A percentile compares a stretch with the other conserved stretches of the same genome.
Conservation (phyloP, 306 rosid genomes). For the Cotoneaster glaucophyllus region DNA sequence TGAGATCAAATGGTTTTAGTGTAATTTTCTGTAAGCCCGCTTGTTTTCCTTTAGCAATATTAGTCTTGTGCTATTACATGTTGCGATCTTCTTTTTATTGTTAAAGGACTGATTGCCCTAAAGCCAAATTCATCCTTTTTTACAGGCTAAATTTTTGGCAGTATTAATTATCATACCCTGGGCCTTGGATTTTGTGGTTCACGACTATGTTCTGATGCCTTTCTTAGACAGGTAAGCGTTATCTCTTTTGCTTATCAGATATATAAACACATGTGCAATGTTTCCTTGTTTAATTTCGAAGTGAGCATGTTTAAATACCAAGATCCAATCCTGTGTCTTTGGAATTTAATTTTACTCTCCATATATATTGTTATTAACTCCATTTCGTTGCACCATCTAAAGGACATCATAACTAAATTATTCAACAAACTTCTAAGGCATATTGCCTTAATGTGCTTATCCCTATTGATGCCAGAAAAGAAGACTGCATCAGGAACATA, state of each 20-base stretch:
- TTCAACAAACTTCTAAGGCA: not conserved
- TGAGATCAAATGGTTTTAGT: not conserved
- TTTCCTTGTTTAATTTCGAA: not conserved
- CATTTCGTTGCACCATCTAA: not conserved
- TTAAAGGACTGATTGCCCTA: not conserved
- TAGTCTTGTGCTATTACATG: not conserved
- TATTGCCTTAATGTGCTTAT: not conserved
- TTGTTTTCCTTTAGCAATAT: not conserved
- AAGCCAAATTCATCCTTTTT: conserved; percentile 11
- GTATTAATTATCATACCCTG: conserved; percentile 73
- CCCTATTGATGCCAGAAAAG: not conserved
- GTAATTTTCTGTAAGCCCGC: not conserved
- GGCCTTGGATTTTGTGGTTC: conserved; percentile 86
- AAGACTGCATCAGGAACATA: not conserved
- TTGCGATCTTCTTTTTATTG: not conserved
- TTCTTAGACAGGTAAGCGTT: conserved; percentile 71
- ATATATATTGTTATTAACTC: not conserved
- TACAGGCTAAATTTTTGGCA: conserved; percentile 88
- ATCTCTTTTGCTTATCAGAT: not conserved
- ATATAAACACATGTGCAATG: not conserved
- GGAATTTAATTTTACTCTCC: not conserved
- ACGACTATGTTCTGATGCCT: conserved; percentile 91
- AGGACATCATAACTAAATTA: not conserved
- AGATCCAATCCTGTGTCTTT: not conserved
- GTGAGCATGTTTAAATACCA: not conserved